These are phyloP conservation scores for Serendipita sp. DNA, from an alignment of 768 basidiomycete genomes.

Conservation along the genomic window DNA sequence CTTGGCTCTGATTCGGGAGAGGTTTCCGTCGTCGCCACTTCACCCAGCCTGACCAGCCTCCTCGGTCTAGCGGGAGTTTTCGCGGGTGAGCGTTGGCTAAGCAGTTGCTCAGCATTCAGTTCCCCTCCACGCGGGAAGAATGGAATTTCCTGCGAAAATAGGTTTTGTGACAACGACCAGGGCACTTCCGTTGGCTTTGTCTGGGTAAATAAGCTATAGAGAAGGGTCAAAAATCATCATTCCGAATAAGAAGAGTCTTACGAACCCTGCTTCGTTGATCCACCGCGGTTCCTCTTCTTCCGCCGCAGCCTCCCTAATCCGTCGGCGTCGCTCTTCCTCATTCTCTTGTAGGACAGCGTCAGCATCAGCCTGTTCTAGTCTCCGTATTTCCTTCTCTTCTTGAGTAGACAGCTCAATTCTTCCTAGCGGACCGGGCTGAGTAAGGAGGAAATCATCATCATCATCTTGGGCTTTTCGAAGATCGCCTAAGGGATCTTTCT, in stretches of 20 bases:
- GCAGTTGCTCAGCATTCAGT: slow-evolving; percentile 1
- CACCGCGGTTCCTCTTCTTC: background rate
- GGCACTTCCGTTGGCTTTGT: background rate
- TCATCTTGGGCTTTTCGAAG: background rate
- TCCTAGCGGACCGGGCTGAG: background rate
- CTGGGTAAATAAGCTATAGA: background rate
- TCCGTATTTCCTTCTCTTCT: background rate
- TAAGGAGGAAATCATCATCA: background rate
- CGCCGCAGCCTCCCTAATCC: background rate
- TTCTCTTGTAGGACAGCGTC: background rate
- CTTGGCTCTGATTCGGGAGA: background rate
- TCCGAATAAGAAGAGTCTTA: background rate
- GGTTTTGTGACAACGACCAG: slow-evolving; percentile 3
- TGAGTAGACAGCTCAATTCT: background rate
- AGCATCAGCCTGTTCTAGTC: background rate
- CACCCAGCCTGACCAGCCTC: background rate
- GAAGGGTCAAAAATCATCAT: background rate
- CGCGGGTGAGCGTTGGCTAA: background rate
- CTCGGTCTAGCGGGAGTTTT: background rate
- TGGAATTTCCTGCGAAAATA: background rate
- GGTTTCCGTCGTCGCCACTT: background rate
- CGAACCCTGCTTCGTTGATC: slow-evolving; percentile 3
- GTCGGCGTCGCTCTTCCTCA: background rate
- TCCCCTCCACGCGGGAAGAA: background rate
- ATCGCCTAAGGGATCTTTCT: background rate